Base-by-base conservation (phyloP, 2,329 filamentous ascomycete species). In the Onygenales sp. region DNA sequence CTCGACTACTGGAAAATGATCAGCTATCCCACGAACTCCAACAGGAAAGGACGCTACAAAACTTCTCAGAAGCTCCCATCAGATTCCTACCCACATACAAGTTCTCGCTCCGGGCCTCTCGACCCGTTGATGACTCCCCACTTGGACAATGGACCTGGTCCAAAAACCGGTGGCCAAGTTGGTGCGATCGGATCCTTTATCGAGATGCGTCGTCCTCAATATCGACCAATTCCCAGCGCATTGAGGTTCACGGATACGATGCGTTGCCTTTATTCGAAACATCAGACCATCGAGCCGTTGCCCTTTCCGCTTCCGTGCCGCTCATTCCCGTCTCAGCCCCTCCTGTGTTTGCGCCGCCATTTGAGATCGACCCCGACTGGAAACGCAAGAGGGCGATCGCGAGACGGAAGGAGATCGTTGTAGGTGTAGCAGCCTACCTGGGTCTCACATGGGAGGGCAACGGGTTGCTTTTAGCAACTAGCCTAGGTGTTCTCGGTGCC, bases 61-160 rank as follows among this genome's bases (percentile, higher is more conserved):
- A 88, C 4, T 74, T 98, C 36, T 72, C 74, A 8, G 93, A 98
- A 71, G 80, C 84, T 0, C 74, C 79, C 0, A 82, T 97, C 55
- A 70, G 69, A 3, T 98, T 97, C 63, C 86, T 90, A 1, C 93
- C 93, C 0, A 96, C 93, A 0, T 98, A 98, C 76, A 98, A 98
- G 70, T 94, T 93, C 67, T 77, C 78, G 1, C 63, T 71, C 33
- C 66, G 68, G 7, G 71, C 75, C 11, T 72, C 69, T 31, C 61
- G 77, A 1, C 65, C 61, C 14, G 57, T 60, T 9, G 55, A 56
- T 63, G 64, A 65, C 17, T 61, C 66, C 11, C 57, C 60, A 44
- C 62, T 59, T 43, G 69, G 78, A 3, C 71, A 75, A 9, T 92
- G 86, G 84, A 72, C 75, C 35, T 96, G 90, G 80, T 87, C 90